Percentiles rank a stretch among this genome's conserved stretches.
These are phyloP conservation scores for Paecilomyces formosus DNA, from an alignment of 2,329 filamentous ascomycete genomes.

Conservation along the genomic window DNA sequence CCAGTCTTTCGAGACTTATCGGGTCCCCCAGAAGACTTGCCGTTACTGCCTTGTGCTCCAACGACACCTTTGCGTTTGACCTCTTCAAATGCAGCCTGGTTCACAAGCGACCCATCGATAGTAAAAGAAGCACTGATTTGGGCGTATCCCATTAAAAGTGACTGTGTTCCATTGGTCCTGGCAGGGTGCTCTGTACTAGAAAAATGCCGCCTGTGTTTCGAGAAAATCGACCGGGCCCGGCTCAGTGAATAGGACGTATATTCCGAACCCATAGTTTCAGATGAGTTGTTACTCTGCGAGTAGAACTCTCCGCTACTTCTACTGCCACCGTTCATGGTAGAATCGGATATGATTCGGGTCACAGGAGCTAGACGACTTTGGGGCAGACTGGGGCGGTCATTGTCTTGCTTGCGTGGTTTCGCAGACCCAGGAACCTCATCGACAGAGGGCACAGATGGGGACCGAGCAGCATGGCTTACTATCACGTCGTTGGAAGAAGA, in stretches of 20 bases:
- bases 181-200: slow-evolving; percentile 32
- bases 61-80: slow-evolving; percentile 92
- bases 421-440: slow-evolving; percentile 13
- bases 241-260: slow-evolving; percentile 51
- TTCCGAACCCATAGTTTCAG: slow-evolving; percentile 86
- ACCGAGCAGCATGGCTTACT: slow-evolving; percentile 18
- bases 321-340: slow-evolving; percentile 70
- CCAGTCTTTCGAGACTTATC: slow-evolving; percentile 56
- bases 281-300: slow-evolving; percentile 88
- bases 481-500: slow-evolving; percentile 24
- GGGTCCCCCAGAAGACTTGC: slow-evolving; percentile 60
- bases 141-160: slow-evolving; percentile 95
- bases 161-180: slow-evolving; percentile 44
- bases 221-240: slow-evolving; percentile 44
- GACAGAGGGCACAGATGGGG: slow-evolving; percentile 20
- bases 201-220: slow-evolving; percentile 34
- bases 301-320: slow-evolving; percentile 93
- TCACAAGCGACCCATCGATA: slow-evolving; percentile 83
- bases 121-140: slow-evolving; percentile 90
- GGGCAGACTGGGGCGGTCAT: slow-evolving; percentile 14
- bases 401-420: slow-evolving; percentile 16
- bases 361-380: slow-evolving; percentile 36
- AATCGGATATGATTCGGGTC: slow-evolving; percentile 64
- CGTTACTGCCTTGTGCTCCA: slow-evolving; percentile 72
- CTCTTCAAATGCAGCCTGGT: slow-evolving; percentile 84